Conservation (phyloP, 345 rosid species). For the Syzygium jambos region DNA sequence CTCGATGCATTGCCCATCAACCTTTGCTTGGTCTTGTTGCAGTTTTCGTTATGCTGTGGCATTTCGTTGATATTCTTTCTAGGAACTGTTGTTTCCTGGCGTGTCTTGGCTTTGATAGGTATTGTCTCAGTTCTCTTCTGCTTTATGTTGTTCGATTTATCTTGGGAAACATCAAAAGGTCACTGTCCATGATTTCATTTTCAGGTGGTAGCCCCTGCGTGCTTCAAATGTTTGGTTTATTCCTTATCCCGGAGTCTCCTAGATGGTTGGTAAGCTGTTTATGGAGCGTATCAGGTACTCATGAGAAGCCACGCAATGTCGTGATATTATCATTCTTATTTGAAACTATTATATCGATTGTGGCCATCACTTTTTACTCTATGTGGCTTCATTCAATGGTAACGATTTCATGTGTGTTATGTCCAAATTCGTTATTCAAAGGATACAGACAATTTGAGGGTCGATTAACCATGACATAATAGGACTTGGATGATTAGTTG, state of each 20-base stretch:
- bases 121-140: background rate
- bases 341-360: background rate
- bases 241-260: constrained; percentile 41
- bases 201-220: constrained; percentile 26
- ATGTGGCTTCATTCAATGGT: background rate
- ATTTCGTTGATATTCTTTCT: constrained; percentile 8
- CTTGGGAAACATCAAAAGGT: background rate
- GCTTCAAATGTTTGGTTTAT: constrained; percentile 17
- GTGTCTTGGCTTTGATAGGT: constrained; percentile 18
- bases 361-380: background rate
- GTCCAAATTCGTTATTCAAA: background rate
- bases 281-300: background rate
- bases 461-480: background rate
- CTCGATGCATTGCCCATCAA: background rate
- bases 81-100: constrained; percentile 24
- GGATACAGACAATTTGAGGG: background rate
- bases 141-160: background rate
- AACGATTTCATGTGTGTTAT: background rate
- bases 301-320: background rate
- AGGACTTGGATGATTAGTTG: background rate
- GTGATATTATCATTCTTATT: background rate
- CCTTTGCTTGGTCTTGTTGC: background rate
- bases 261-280: constrained; percentile 34
- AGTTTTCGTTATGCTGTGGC: constrained; percentile 18
- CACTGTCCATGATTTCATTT: background rate